Conservation (phyloP, 192 early-diverging fungal genomes). For the Coemansia erecta region DNA sequence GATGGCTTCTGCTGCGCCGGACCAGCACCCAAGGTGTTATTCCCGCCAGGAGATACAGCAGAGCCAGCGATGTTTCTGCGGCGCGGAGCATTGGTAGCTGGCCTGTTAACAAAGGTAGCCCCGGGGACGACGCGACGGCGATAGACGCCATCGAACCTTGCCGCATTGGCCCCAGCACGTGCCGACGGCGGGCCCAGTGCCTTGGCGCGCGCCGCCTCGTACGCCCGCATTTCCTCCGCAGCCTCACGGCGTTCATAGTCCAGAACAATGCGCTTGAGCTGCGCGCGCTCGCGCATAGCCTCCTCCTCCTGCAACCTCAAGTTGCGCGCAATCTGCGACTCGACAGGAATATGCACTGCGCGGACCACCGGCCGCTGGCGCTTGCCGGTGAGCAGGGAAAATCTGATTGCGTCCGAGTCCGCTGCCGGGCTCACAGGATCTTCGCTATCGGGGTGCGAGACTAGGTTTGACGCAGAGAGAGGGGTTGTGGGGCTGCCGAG, state of each 20-base stretch:
- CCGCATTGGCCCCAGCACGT: not conserved
- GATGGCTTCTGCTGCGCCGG: no score
- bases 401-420: slow-evolving; percentile 27
- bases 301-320: slow-evolving; percentile 83
- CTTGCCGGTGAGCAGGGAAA: slow-evolving; percentile 50
- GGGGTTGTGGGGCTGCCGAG: not conserved
- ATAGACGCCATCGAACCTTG: slow-evolving; percentile 5
- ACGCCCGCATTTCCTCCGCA: slow-evolving; percentile 28
- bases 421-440: no score
- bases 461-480: not conserved
- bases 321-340: slow-evolving; percentile 79
- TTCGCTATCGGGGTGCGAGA: slow-evolving; percentile 1
- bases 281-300: slow-evolving; percentile 81
- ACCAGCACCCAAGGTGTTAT: no score
- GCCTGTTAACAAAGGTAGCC: slow-evolving; percentile 24
- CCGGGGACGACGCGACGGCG: slow-evolving; percentile 21
- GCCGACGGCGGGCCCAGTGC: slow-evolving; percentile 1
- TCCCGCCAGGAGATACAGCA: not conserved
- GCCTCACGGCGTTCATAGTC: slow-evolving; percentile 70
- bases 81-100: slow-evolving; percentile 9
- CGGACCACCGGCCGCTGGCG: slow-evolving; percentile 37
- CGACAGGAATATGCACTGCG: slow-evolving; percentile 41
- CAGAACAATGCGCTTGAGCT: slow-evolving; percentile 89
- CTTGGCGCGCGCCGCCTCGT: slow-evolving; percentile 10
- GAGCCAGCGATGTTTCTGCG: slow-evolving; percentile 5